Evolutionary conservation across 768 basidiomycete species (phyloP).

Genomic region (Inosperma sp.): DNA sequence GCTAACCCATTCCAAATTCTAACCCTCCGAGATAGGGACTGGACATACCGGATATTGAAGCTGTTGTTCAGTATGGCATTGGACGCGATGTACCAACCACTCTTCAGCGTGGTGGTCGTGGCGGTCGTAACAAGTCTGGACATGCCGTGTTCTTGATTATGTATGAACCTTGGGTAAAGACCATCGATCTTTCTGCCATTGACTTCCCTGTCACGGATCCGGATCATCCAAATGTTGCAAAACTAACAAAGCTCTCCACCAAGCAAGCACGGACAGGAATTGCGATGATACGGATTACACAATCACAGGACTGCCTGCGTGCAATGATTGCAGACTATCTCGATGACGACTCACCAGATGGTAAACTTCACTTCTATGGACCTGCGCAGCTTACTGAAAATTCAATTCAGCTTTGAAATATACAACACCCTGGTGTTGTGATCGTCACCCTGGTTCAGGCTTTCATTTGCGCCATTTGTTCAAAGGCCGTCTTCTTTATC

Average conservation of each 20-base stretch:
- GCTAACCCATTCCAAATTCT: constrained; percentile 17
- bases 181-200: not conserved
- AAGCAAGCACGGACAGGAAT: not conserved
- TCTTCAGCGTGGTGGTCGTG: constrained; percentile 21
- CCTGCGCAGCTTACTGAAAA: not conserved
- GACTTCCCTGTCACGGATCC: constrained; percentile 1
- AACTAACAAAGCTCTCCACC: not conserved
- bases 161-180: constrained; percentile 17
- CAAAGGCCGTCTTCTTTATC: constrained; percentile 4
- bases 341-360: not conserved
- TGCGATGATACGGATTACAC: not conserved
- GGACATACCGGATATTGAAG: constrained; percentile 16
- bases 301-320: not conserved
- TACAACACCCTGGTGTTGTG: constrained; percentile 6
- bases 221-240: constrained; percentile 3
- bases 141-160: constrained; percentile 16
- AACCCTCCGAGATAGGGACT: constrained; percentile 25
- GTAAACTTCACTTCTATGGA: not conserved
- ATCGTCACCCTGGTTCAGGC: not conserved
- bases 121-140: constrained; percentile 1
- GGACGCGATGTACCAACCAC: not conserved
- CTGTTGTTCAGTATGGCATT: constrained; percentile 20
- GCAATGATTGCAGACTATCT: constrained; percentile 1
- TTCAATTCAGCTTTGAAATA: not conserved
- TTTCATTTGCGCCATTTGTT: constrained; percentile 5